Base-by-base conservation (phyloP, 768 basidiomycete species). In the Xerocomellus intermedius region DNA sequence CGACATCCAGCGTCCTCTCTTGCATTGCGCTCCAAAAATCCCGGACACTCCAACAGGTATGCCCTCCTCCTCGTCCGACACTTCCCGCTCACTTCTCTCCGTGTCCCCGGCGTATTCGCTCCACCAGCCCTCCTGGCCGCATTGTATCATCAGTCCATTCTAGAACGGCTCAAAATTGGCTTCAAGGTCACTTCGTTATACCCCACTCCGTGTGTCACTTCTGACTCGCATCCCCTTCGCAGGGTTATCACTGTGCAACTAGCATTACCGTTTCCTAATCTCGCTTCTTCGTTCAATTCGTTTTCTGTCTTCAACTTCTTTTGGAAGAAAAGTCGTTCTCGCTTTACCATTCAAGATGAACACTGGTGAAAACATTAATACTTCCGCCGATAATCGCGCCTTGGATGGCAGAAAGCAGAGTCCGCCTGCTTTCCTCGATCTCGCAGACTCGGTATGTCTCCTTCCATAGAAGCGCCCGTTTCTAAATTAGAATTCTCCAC, bases 341-440 rank as follows among this genome's bases (percentile, higher is more conserved):
- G 64, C 66, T 70, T 73, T 75, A 67, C 68, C 75, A 60, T 60
- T 69, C 69, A 77, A 81, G 80, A 90, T 91, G 89, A 86, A 82
- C 74, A 75, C 76, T 73, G 74, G 77, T 74, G 84, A 89, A 77
- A 83, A 84, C 73, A 81, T 82, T 84, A 86, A 74, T 76, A 75
- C 79, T 70, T 79, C 84, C 79, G 81, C 77, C 81, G 84, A 88
- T 86, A 82, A 82, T 84, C 81, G 76, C 70, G 66, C 82, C 70
- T 76, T 81, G 49, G 86, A 86, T 68, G 86, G 83, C 61, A 79
- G 85, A 71, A 91, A 89, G 78, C 87, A 89, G 66, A 93, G 87
- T 73, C 91, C 92, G 19, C 90, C 92, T 60, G 92, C 92, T 54
- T 94, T 94, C 75, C 79, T 94, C 75, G 92, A 94, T 79, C 85